phyloP scores from a whole-genome alignment of 2,329 filamentous ascomycete species.

The Cytospora leucostoma region DNA sequence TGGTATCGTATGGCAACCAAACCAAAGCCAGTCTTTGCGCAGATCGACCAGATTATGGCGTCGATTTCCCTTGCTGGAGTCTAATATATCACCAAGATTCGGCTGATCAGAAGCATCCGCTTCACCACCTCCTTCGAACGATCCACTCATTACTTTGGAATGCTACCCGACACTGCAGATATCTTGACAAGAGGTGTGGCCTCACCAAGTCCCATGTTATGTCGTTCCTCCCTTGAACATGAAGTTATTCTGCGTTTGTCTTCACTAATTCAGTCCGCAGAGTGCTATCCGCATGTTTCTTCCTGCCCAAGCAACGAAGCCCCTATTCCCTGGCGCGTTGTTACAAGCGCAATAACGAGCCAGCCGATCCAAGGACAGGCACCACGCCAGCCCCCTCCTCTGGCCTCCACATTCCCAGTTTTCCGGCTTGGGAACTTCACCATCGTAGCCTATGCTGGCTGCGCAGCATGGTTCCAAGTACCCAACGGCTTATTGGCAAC shows the following conservation, averaged over 20 bases:
- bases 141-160: too few species aligned
- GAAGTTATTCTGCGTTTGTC: not conserved
- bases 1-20: not conserved
- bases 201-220: too few species aligned
- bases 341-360: conserved; percentile 14
- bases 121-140: too few species aligned
- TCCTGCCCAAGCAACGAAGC: conserved; percentile 3
- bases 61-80: too few species aligned
- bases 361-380: conserved; percentile 16
- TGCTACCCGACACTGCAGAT: too few species aligned
- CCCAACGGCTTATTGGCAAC: conserved; percentile 17
- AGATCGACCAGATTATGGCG: too few species aligned
- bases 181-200: too few species aligned
- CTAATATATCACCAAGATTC: too few species aligned
- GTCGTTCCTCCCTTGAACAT: conserved; percentile 2
- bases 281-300: conserved; percentile 1
- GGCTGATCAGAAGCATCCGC: too few species aligned
- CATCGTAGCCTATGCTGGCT: conserved; percentile 2
- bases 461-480: not conserved
- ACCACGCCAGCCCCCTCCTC: conserved; percentile 17
- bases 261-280: not conserved
- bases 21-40: not conserved
- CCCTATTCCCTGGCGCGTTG: conserved; percentile 7
- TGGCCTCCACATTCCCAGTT: conserved; percentile 5
- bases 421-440: conserved; percentile 5